Base-by-base conservation (phyloP, 129 eudicot genomes). In the Ambrosia trifida region DNA sequence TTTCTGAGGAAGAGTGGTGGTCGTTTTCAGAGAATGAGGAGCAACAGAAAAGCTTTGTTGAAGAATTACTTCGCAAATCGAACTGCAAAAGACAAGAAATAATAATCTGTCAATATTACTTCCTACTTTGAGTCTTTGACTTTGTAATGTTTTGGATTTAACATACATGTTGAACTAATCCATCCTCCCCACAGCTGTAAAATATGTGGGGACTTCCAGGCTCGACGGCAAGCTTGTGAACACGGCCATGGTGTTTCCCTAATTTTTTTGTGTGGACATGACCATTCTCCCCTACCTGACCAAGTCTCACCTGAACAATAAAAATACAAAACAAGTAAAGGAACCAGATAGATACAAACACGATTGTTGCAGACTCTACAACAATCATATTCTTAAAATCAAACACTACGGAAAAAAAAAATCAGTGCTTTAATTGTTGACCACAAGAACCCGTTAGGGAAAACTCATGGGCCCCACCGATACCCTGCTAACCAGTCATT, bases 121-220 rank as follows among this genome's bases (percentile, higher is more conserved):
- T n/a, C n/a, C n/a, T n/a, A n/a, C 4, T 19, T 49, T 49, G 19
- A 49, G 7, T 49, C 60, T 19, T 59, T 12, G 64, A 31, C 64
- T 11, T 31, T 14, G 2, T 59, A 13, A 6, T 2, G 30, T 5
- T 59, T 59, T 28, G 30, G 4, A 67, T 19, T 1, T 35, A 62
- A 82, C 92, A 64, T 73, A 91, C 97, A 46, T 81, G 96, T 74
- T 84, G 91, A 78, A 91, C 91, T 70, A 84, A 83, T 60, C 97
- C 96, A 75, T 91, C 97, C 72, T 88, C 91, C 18, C 93, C 96
- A 64, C 97, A 91, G 76, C 97, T 91, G 76, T 91, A 91, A 19
- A 91, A 75, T 78, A 85, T 73, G 83, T 86, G 90, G 62, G 97
- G 94, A 77, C 87, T 84, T 68, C 96, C 94, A 13, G 97, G 97